Conservation (phyloP, 2,329 filamentous ascomycete species). For the Penicillium sp. region DNA sequence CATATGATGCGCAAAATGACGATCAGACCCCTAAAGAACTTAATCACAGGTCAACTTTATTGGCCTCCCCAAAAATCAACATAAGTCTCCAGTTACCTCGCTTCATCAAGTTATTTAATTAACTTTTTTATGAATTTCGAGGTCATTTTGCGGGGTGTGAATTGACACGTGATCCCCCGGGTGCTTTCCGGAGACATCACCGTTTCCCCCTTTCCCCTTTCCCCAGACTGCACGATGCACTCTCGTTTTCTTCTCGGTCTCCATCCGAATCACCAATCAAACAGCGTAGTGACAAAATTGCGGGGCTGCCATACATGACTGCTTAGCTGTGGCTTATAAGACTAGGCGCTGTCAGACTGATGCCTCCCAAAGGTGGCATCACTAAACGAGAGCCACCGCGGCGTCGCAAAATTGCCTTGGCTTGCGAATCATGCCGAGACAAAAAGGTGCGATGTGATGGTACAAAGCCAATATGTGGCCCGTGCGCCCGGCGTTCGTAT, state of each 20-base stretch:
- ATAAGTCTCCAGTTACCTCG: too few species aligned
- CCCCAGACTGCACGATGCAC: background rate
- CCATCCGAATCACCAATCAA: conserved; percentile 3
- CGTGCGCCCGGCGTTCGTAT: conserved; percentile 39
- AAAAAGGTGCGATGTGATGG: conserved; percentile 47
- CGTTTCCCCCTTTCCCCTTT: background rate
- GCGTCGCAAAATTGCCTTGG: conserved; percentile 37
- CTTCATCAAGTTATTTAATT: too few species aligned
- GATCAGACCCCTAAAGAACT: background rate
- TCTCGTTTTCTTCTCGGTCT: conserved; percentile 1
- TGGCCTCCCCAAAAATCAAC: too few species aligned
- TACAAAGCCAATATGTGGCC: conserved; percentile 47
- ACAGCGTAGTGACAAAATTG: background rate
- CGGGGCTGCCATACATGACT: background rate
- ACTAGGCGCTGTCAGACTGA: background rate
- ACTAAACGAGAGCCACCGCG: conserved; percentile 19
- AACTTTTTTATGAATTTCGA: background rate
- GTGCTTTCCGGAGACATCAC: background rate
- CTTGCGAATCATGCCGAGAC: conserved; percentile 46
- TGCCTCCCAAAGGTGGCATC: conserved; percentile 17
- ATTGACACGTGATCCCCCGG: background rate
- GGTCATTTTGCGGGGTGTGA: background rate
- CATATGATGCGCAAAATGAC: background rate
- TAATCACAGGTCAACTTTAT: background rate
- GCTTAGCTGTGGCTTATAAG: background rate